These are phyloP conservation scores for Cryptosporidium tyzzeri DNA, from an alignment of 169 alveolate genomes.

Conservation along the genomic window DNA sequence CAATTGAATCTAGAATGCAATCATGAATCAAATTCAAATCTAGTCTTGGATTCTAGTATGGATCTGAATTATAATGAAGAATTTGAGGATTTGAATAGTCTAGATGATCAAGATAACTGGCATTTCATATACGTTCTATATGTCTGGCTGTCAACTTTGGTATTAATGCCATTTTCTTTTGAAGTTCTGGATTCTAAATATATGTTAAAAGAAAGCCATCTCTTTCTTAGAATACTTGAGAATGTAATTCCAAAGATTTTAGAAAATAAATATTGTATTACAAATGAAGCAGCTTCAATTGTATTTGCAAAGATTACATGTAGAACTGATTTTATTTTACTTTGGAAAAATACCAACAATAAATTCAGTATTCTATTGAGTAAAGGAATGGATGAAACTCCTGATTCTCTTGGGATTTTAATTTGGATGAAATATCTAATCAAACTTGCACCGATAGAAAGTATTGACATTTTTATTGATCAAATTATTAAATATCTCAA, in stretches of 20 bases:
- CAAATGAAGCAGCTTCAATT: constrained; percentile 39
- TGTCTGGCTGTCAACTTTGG: constrained; percentile 65
- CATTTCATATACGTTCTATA: constrained; percentile 41
- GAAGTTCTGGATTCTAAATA: constrained; percentile 56
- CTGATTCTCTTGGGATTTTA: constrained; percentile 25
- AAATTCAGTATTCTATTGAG: neutral
- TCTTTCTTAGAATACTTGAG: constrained; percentile 41
- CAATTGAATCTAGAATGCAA: neutral
- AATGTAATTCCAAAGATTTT: constrained; percentile 40
- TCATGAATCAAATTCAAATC: neutral
- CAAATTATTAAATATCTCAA: constrained; percentile 20
- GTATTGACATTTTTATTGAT: constrained; percentile 32
- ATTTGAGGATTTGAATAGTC: neutral
- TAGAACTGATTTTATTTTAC: constrained; percentile 41
- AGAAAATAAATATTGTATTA: constrained; percentile 36
- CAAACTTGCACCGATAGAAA: constrained; percentile 52
- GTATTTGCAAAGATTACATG: constrained; percentile 54
- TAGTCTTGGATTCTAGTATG: neutral
- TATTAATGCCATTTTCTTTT: constrained; percentile 57
- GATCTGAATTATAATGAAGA: neutral
- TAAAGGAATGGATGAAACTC: constrained; percentile 13
- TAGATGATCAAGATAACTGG: constrained; percentile 16
- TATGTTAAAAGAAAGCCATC: neutral
- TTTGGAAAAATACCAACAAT: constrained; percentile 18
- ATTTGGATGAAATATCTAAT: constrained; percentile 50